Evolutionary conservation across 2,329 filamentous ascomycete genomes (phyloP).

Genomic region (Penicillium vulpinum): DNA sequence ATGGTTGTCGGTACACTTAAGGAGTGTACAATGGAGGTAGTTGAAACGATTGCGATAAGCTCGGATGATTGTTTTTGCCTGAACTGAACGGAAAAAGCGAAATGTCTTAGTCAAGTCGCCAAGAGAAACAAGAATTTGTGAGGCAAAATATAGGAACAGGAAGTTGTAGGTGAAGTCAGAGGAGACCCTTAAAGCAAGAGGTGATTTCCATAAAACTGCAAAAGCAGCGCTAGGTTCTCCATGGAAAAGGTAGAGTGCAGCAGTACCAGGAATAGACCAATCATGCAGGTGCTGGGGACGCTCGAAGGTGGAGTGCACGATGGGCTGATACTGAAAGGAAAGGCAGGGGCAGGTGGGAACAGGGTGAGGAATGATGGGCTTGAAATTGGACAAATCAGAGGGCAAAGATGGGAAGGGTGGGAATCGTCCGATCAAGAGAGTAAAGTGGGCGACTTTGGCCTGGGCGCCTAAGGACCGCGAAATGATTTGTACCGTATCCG

Average conservation of each 20-base stretch:
- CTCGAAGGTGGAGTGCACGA: constrained; percentile 29
- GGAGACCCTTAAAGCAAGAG: not conserved
- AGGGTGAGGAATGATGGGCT: constrained; percentile 21
- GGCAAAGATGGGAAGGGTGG: constrained; percentile 14
- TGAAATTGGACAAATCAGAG: constrained; percentile 22
- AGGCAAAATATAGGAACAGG: constrained; percentile 2
- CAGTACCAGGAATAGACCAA: constrained; percentile 26
- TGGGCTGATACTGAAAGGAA: constrained; percentile 31
- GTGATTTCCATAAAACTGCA: constrained; percentile 8
- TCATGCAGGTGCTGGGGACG: constrained; percentile 30
- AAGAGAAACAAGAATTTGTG: constrained; percentile 11
- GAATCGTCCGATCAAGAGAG: constrained; percentile 21
- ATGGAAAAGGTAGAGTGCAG: constrained; percentile 20
- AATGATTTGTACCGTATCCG: constrained; percentile 16
- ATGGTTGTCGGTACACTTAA: constrained; percentile 7
- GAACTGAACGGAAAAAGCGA: constrained; percentile 10
- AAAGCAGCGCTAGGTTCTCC: constrained; percentile 16
- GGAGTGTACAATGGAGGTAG: constrained; percentile 10
- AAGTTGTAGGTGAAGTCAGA: constrained; percentile 11
- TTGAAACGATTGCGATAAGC: constrained; percentile 22
- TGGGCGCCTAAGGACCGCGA: constrained; percentile 12
- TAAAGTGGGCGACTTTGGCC: constrained; percentile 13
- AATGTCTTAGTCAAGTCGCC: constrained; percentile 14
- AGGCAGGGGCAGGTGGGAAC: constrained; percentile 17
- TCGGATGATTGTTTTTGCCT: constrained; percentile 23